Percentiles rank a stretch among this genome's conserved stretches.
phyloP scores from a whole-genome alignment of 2,329 filamentous ascomycete species.

The Epichloe uncinata region DNA sequence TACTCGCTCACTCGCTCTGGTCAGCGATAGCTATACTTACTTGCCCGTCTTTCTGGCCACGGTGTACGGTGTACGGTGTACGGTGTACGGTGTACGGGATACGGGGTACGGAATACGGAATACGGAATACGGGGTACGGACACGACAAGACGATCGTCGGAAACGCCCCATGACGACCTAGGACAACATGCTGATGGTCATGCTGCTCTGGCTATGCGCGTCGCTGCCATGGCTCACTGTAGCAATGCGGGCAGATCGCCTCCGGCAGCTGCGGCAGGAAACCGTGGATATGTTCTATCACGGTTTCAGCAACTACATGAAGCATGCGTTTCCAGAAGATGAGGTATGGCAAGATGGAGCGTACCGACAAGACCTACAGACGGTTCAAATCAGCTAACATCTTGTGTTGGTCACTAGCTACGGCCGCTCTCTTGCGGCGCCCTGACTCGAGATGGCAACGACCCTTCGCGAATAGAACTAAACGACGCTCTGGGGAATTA shows the following conservation, averaged over 20 bases:
- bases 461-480: slow-evolving; percentile 69
- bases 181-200: slow-evolving; percentile 17
- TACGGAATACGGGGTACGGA: too few species aligned
- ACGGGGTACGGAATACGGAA: too few species aligned
- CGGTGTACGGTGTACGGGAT: too few species aligned
- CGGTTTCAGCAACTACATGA: slow-evolving; percentile 91
- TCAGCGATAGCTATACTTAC: neutral
- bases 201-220: slow-evolving; percentile 14
- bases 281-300: slow-evolving; percentile 85
- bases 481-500: slow-evolving; percentile 98
- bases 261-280: slow-evolving; percentile 43
- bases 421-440: slow-evolving; percentile 76
- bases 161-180: slow-evolving; percentile 1
- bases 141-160: neutral
- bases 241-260: slow-evolving; percentile 42
- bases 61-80: neutral
- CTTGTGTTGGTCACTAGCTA: slow-evolving; percentile 34
- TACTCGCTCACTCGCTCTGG: neutral
- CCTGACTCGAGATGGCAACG: slow-evolving; percentile 67
- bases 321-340: slow-evolving; percentile 88
- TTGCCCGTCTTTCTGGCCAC: neutral
- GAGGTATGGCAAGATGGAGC: slow-evolving; percentile 37
- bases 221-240: slow-evolving; percentile 28
- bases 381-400: slow-evolving; percentile 1
- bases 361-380: neutral